A percentile compares a stretch with the other conserved stretches of the same genome.
phyloP scores from a whole-genome alignment of 2,329 filamentous ascomycete genomes.

The Ophiognomonia clavigignenti-juglandacearum region DNA sequence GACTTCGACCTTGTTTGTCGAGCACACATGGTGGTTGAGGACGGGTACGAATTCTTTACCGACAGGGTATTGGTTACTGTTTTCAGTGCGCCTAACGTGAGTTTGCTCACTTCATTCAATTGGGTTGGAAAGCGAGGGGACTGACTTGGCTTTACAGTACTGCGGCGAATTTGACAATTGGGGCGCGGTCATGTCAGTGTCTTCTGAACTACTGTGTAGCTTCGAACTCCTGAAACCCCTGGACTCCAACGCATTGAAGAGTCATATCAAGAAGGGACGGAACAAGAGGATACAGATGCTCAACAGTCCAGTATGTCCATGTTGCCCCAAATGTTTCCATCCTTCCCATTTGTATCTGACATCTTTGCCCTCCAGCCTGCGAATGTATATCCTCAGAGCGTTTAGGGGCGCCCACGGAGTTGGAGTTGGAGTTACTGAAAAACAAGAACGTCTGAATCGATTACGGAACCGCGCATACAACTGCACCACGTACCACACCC shows the following conservation, averaged over 20 bases:
- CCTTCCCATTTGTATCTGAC: background rate
- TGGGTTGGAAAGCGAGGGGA: conserved; percentile 6
- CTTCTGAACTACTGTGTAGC: conserved; percentile 85
- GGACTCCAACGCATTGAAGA: conserved; percentile 94
- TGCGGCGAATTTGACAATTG: conserved; percentile 99
- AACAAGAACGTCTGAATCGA: background rate
- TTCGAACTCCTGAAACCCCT: conserved; percentile 96
- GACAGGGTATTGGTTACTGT: conserved; percentile 93
- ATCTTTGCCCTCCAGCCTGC: conserved; percentile 11
- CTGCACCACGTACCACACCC: too few relatives aligned
- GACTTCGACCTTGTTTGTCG: conserved; percentile 97
- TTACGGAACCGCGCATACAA: too few relatives aligned
- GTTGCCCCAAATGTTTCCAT: background rate
- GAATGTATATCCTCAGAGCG: conserved; percentile 17
- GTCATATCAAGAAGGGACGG: conserved; percentile 95
- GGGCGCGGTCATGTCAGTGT: conserved; percentile 98
- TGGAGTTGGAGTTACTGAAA: conserved; percentile 1
- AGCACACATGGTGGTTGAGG: conserved; percentile 98
- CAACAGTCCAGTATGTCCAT: conserved; percentile 83
- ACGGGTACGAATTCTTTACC: conserved; percentile 98
- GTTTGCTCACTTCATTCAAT: conserved; percentile 30
- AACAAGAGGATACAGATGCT: conserved; percentile 93
- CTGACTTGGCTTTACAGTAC: conserved; percentile 55
- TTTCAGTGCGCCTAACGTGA: conserved; percentile 94
- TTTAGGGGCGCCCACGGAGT: conserved; percentile 4